Base-by-base conservation (phyloP, 176 grass and related monocot genomes). In the Oryza glumipatula region DNA sequence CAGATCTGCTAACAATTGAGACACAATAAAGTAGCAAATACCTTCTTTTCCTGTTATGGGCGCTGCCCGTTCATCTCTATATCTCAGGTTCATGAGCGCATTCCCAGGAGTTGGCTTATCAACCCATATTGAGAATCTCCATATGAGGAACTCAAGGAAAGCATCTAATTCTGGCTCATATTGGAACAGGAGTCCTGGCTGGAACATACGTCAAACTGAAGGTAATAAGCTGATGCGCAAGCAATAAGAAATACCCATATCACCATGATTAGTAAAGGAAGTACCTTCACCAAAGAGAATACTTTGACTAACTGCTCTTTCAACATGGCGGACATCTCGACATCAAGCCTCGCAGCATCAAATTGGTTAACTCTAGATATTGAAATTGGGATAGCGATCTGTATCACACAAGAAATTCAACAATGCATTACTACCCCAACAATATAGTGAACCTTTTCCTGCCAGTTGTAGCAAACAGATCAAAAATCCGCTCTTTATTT, bases 91-190 rank as follows among this genome's bases (percentile, higher is more conserved):
- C 96, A 98, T 98, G 28, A 98, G 84, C 11, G 86, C 91, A 89
- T 98, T 98, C 46, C 96, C 96, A 6, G 96, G 96, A 44, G 96
- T 98, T n/a, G 96, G 89, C 78, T 95, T 98, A 76, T 98, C 96
- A 46, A 95, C 93, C 96, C 96, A 98, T 86, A 98, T 95, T 9
- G 96, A 98, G 88, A 98, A 98, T 85, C 91, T 95, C 96, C 96
- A 98, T 54, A 98, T 94, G 70, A 98, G 93, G 75, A 95, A 95
- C 85, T 98, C 93, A 2, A 98, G 89, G 82, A 98, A 98, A 74
- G 96, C 93, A 88, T 98, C 96, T 16, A 98, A 89, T 73, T 98
- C 93, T 52, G 93, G 93, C 70, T 98, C 96, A 76, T 98, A 98
- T 88, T 98, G 96, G 84, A 95, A 95, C 39, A 98, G 85, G 84